Base-by-base conservation (phyloP, 768 basidiomycete species). In the Russula brevipes region DNA sequence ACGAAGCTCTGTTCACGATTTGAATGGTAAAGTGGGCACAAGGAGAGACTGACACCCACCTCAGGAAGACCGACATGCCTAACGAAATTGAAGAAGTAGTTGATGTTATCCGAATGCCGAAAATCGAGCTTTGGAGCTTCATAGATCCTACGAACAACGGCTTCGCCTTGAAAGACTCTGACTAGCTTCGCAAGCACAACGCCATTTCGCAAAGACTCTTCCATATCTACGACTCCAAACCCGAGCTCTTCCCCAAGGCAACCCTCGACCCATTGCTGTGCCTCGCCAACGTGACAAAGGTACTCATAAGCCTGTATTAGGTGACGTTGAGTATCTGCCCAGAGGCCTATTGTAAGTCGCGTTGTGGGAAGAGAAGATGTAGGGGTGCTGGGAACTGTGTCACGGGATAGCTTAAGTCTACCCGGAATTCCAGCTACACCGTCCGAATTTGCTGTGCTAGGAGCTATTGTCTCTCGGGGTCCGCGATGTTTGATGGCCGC, bases 261-360 rank as follows among this genome's bases (percentile, higher is more conserved):
- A 5, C 92, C 91, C 72, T 97, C 95, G 66, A 98, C 90, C 95
- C 95, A 98, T 70, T 97, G 93, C 69, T 97, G 93, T 1, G 95
- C 95, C 74, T 98, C 97, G 9, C 95, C 97, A 30, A 99, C 91
- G 73, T 98, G 97, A 76, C 96, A 98, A 2, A 99, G 80, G 72
- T 99, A 99, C 74, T 99, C 97, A 72, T 98, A 98, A 1, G 94
- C 95, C 68, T 93, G 92, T 5, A 99, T 79, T n/a, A 91, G 80
- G 73, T 97, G 91, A 35, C 97, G 79, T 70, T 97, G 94, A 14
- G 85, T 86, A 72, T 99, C 97, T 33, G 94, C 94, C 92, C 94
- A 97, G 17, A 88, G 81, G 4, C 89, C 86, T 52, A 76, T 68
- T 12, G 80, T 74, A 39, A 84, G 72, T 51, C 82, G 77, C 39